Percentiles rank a stretch among this genome's conserved stretches.
Evolutionary conservation across 352 stramenopile species (phyloP).

Genomic region (Pythium scleroteichum): DNA sequence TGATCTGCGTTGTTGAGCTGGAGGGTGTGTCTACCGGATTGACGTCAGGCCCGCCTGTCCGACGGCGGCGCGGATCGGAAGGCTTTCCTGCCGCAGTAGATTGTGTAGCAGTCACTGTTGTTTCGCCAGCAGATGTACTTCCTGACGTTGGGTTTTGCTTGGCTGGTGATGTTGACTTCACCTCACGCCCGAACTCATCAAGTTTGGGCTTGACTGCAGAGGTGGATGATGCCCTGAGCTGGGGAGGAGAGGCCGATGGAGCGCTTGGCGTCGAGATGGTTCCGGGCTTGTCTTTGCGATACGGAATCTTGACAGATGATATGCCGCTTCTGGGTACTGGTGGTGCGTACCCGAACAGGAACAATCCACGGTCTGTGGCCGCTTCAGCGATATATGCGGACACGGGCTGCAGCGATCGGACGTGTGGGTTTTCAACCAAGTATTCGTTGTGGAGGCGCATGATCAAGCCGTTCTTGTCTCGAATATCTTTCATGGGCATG

Average conservation of each 20-base stretch:
- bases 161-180: constrained; percentile 17
- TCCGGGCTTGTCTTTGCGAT: constrained; percentile 38
- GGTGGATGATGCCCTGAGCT: background rate
- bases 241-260: background rate
- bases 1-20: constrained; percentile 1
- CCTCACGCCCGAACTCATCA: constrained; percentile 64
- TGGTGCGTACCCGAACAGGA: constrained; percentile 71
- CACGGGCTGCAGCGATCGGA: constrained; percentile 51
- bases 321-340: constrained; percentile 57
- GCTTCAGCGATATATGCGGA: constrained; percentile 46
- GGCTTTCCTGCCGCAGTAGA: constrained; percentile 12
- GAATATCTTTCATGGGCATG: constrained; percentile 56
- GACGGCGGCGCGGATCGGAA: constrained; percentile 41
- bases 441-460: constrained; percentile 77
- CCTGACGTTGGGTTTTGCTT: background rate
- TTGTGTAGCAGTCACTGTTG: background rate
- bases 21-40: background rate
- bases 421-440: constrained; percentile 66
- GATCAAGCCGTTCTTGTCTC: constrained; percentile 80
- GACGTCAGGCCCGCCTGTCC: constrained; percentile 11
- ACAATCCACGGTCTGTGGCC: constrained; percentile 51
- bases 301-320: constrained; percentile 50
- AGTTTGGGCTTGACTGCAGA: constrained; percentile 14
- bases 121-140: too few species aligned
- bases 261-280: constrained; percentile 26